Percentiles rank a stretch among this genome's conserved stretches.
Evolutionary conservation across 495 filamentous ascomycete species (phyloP).

Genomic region (Chaetomium tenue): DNA sequence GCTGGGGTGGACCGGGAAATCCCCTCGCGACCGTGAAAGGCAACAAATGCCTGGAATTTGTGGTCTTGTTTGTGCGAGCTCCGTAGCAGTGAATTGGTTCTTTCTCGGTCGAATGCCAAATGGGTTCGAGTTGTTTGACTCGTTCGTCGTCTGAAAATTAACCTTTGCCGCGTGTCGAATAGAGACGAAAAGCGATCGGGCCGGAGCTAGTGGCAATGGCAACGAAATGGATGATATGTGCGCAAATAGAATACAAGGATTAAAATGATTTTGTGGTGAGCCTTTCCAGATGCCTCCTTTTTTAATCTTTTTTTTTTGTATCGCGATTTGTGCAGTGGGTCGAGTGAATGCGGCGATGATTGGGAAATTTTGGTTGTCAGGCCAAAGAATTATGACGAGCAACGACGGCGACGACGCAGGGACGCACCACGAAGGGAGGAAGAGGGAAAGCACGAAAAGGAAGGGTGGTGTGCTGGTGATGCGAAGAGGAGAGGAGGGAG

Average conservation of each 20-base stretch:
- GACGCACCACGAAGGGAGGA: conserved; percentile 41
- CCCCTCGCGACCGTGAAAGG: not conserved
- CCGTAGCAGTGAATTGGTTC: not conserved
- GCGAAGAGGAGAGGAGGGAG: conserved; percentile 34
- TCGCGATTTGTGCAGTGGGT: conserved; percentile 25
- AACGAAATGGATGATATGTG: conserved; percentile 19
- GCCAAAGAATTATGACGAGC: conserved; percentile 30
- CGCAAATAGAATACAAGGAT: conserved; percentile 44
- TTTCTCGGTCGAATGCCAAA: not conserved
- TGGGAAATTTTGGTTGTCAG: conserved; percentile 15
- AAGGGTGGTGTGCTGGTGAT: conserved; percentile 43
- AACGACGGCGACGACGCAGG: conserved; percentile 32
- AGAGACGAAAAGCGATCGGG: conserved; percentile 14
- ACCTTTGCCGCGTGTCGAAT: not conserved
- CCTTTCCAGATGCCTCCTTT: conserved; percentile 27
- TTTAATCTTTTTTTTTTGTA: conserved; percentile 22
- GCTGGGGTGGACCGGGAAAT: not conserved
- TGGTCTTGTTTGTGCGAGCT: too few relatives aligned
- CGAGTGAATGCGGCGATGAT: conserved; percentile 30
- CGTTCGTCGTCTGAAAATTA: conserved; percentile 16
- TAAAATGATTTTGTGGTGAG: conserved; percentile 34
- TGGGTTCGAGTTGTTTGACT: not conserved
- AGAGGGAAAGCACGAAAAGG: conserved; percentile 48
- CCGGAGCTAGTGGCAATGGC: conserved; percentile 16
- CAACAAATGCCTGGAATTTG: not conserved